These are phyloP conservation scores for Psilocybe cubensis DNA, from an alignment of 768 basidiomycete genomes.

Conservation along the genomic window DNA sequence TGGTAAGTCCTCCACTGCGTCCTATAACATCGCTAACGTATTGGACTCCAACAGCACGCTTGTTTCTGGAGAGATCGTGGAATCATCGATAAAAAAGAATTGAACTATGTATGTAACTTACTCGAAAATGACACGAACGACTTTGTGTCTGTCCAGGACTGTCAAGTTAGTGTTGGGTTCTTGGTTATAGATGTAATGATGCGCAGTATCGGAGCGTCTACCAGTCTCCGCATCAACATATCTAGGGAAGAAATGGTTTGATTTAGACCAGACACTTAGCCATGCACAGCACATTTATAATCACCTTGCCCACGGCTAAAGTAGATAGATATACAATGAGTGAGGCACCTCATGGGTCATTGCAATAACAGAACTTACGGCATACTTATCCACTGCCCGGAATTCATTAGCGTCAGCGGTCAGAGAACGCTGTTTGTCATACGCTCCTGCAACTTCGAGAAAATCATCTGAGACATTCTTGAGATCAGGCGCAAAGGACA, in stretches of 20 bases:
- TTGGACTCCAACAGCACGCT: conserved; percentile 54
- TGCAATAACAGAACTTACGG: conserved; percentile 34
- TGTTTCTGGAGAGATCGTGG: conserved; percentile 29
- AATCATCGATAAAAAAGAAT: neutral
- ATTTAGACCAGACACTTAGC: neutral
- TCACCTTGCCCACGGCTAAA: conserved; percentile 59
- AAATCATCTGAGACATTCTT: conserved; percentile 43
- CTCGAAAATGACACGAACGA: conserved; percentile 55
- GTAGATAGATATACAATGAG: neutral
- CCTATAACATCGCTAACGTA: conserved; percentile 42
- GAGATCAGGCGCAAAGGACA: conserved; percentile 44
- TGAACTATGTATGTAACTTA: conserved; percentile 22
- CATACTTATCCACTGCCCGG: conserved; percentile 44
- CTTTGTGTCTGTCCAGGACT: conserved; percentile 43
- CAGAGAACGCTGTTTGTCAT: conserved; percentile 48
- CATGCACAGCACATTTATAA: neutral
- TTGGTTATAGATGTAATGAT: conserved; percentile 55
- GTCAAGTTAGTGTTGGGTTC: conserved; percentile 43
- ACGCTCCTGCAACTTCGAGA: conserved; percentile 28
- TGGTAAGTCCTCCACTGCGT: conserved; percentile 21
- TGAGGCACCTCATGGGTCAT: neutral
- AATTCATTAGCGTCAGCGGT: conserved; percentile 57
- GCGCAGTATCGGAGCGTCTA: conserved; percentile 58
- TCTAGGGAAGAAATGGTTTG: conserved; percentile 33
- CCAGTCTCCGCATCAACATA: conserved; percentile 58